Percentiles rank a stretch among this genome's conserved stretches.
phyloP scores from a whole-genome alignment of 164 flowering plant species.

The Cinnamomum micranthum region DNA sequence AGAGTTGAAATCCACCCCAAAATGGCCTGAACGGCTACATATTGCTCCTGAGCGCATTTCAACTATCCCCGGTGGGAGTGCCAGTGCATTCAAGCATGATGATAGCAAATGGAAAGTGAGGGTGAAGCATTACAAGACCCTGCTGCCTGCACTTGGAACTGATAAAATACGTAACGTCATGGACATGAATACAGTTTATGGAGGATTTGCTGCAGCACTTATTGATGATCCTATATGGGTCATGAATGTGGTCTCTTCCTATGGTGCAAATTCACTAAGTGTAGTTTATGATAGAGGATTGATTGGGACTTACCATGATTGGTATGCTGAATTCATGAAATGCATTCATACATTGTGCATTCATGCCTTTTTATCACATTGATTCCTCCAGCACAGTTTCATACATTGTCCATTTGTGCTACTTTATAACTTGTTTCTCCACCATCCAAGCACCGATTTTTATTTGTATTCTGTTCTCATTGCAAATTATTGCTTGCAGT shows the following conservation, averaged over 20 bases:
- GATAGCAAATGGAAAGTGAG: slow-evolving; percentile 82
- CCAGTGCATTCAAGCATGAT: slow-evolving; percentile 80
- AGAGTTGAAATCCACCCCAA: slow-evolving; percentile 47
- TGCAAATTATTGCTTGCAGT: neutral
- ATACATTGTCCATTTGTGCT: no score
- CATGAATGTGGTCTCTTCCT: slow-evolving; percentile 96
- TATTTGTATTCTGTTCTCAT: neutral
- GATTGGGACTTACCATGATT: slow-evolving; percentile 89
- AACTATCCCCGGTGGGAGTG: slow-evolving; percentile 62
- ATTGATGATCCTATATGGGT: slow-evolving; percentile 86
- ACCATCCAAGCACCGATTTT: neutral
- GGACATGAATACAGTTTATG: slow-evolving; percentile 94
- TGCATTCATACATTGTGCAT: neutral
- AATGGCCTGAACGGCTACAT: slow-evolving; percentile 82
- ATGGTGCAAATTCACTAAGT: slow-evolving; percentile 69
- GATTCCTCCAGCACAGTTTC: no score
- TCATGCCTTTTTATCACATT: neutral
- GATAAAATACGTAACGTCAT: slow-evolving; percentile 86
- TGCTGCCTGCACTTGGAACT: slow-evolving; percentile 74
- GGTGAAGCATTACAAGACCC: slow-evolving; percentile 78
- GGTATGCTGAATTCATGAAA: slow-evolving; percentile 40
- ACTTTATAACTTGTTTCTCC: no score
- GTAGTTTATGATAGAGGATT: slow-evolving; percentile 91
- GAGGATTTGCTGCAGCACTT: slow-evolving; percentile 92
- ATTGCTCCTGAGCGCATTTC: slow-evolving; percentile 72